A percentile compares a stretch with the other conserved stretches of the same genome.
Conservation (phyloP, 768 basidiomycete species). For the Cyclocybe cylindracea region DNA sequence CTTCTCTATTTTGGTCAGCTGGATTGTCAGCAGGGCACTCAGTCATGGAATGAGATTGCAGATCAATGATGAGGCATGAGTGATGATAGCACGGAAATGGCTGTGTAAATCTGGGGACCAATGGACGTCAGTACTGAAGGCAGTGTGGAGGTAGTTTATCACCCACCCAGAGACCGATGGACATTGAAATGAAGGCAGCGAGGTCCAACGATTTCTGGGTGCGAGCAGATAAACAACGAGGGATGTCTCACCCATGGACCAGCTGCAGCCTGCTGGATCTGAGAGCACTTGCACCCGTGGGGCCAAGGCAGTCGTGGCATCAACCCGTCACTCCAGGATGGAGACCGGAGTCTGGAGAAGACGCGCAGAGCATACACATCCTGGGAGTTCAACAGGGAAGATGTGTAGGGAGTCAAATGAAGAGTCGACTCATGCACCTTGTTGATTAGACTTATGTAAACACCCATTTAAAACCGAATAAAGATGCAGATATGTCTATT, state of each 20-base stretch:
- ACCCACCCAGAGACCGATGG: no score
- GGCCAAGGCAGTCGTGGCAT: no score
- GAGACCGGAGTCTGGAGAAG: not conserved
- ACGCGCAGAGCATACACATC: slow-evolving; percentile 3
- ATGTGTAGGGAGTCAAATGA: not conserved
- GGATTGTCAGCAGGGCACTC: not conserved
- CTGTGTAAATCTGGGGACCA: not conserved
- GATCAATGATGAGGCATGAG: not conserved
- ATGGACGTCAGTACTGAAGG: no score
- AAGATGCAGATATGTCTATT: no score
- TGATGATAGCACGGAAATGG: not conserved
- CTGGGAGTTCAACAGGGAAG: not conserved
- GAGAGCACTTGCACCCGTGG: no score
- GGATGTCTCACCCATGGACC: no score
- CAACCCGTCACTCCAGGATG: not conserved
- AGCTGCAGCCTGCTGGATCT: no score
- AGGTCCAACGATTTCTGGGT: not conserved
- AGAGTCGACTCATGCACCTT: not conserved
- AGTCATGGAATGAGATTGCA: no score
- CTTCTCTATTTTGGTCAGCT: no score
- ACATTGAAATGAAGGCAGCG: no score
- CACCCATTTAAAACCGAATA: slow-evolving; percentile 2
- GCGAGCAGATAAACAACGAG: not conserved
- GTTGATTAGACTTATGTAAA: slow-evolving; percentile 6
- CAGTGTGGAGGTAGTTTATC: no score